These are phyloP conservation scores for Citrus sp. DNA, from an alignment of 345 rosid species.

Conservation along the genomic window DNA sequence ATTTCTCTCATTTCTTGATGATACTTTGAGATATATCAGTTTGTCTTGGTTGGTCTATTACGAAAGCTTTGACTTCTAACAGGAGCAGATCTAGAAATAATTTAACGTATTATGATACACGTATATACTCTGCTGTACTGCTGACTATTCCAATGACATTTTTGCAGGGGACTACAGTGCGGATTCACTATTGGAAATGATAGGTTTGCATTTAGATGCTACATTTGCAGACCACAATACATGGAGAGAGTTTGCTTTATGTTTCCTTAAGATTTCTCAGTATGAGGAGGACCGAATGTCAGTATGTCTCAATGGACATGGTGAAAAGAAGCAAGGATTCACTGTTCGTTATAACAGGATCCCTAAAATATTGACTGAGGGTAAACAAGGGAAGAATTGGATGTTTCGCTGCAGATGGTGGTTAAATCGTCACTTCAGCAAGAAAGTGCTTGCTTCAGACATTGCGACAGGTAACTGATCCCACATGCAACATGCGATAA, in stretches of 20 bases:
- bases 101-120: not conserved
- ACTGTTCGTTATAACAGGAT: constrained; percentile 31
- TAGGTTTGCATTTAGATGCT: constrained; percentile 83
- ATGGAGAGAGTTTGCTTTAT: constrained; percentile 77
- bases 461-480: not conserved
- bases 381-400: constrained; percentile 47
- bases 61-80: not conserved
- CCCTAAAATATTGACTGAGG: constrained; percentile 38
- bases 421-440: constrained; percentile 48
- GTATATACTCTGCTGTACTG: not conserved
- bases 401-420: constrained; percentile 14
- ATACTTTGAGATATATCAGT: not conserved
- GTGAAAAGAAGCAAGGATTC: constrained; percentile 18
- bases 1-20: not conserved
- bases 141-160: not conserved
- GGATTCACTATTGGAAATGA: constrained; percentile 64
- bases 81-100: not conserved
- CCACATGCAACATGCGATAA: not conserved
- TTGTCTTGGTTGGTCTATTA: not conserved
- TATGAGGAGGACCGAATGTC: constrained; percentile 66
- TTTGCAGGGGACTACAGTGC: constrained; percentile 54
- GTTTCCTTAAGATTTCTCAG: constrained; percentile 47
- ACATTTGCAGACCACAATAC: constrained; percentile 32
- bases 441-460: constrained; percentile 41
- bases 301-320: constrained; percentile 34